Base-by-base conservation (phyloP, 2,329 filamentous ascomycete genomes). In the Diaporthe vexans region DNA sequence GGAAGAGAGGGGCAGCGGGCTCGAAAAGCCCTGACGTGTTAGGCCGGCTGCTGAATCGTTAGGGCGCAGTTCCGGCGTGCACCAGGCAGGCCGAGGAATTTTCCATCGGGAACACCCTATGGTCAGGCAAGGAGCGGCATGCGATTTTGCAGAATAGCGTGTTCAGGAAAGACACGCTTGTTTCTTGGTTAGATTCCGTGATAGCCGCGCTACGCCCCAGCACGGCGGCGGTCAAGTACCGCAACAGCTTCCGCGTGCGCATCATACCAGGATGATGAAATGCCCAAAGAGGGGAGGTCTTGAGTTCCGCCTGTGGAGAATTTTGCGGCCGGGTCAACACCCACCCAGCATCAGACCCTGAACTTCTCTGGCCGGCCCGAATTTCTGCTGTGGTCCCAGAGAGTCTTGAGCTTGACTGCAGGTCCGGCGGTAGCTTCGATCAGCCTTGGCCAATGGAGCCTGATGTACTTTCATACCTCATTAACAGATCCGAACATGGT, bases 141-240 rank as follows among this genome's bases (percentile, higher is more conserved):
- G 29, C 24, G 19, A 51, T 24, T 70, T 59, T 17, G 21, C 8
- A 58, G 9, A 35, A 72, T 48, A 48, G 65, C 24, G 48, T 46
- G 40, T 67, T 35, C 17, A 35, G 15, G 9, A 21, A 52, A 51
- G n/a, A 13, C 26, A 65, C 51, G 26, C 21, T 8, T 24, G 46
- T 10, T 57, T 21, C 19, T 40, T n/a, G 17, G 33, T 13, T 58
- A 17, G 46, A 73, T 46, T 61, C 59, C 56, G 35, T 24, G 26
- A 59, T 67, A 75, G 71, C 71, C 72, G 71, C 74, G 71, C 72
- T 73, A 73, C 29, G 71, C 74, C 63, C 63, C 33, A 65, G 15
- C 13, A 67, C 67, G 52, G 37, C 37, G n/a, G 15, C 69, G 54
- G 35, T 46, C 40, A 57, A 68, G 17, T 58, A n/a, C 52, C 63